Conservation (phyloP, 225 moss, liverwort and hornwort genomes). For the Physcomitrellopsis africana region DNA sequence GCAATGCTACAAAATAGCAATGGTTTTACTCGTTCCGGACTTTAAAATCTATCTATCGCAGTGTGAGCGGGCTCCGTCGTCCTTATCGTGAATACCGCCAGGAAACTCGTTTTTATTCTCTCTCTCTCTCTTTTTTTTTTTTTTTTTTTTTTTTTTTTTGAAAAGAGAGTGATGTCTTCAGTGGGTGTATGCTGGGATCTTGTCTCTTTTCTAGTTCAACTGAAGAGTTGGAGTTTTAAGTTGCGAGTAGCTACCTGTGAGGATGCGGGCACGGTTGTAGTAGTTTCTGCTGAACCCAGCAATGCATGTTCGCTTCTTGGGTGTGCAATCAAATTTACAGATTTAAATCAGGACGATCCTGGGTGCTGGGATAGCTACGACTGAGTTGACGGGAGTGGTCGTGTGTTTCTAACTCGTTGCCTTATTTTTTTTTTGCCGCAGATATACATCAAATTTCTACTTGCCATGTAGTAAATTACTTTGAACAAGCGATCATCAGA, state of each 20-base stretch:
- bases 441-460: slow-evolving; percentile 22
- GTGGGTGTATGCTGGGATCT: neutral
- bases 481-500: no score
- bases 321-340: neutral
- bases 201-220: neutral
- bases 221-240: neutral
- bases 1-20: no score
- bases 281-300: neutral
- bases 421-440: slow-evolving; percentile 23
- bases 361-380: neutral
- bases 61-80: no score
- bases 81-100: no score
- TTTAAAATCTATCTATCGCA: slow-evolving; percentile 3
- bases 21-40: no score
- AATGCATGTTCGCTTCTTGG: neutral
- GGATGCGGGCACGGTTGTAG: slow-evolving; percentile 3
- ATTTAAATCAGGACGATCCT: neutral
- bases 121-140: no score
- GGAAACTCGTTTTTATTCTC: neutral
- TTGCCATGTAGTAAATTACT: neutral
- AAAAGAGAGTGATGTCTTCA: neutral
- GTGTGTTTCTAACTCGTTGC: slow-evolving; percentile 16
- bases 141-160: no score
- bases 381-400: neutral
- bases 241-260: neutral